Conservation (phyloP, 1,284 basidiomycete genomes). For the Marasmius tenuissimus region DNA sequence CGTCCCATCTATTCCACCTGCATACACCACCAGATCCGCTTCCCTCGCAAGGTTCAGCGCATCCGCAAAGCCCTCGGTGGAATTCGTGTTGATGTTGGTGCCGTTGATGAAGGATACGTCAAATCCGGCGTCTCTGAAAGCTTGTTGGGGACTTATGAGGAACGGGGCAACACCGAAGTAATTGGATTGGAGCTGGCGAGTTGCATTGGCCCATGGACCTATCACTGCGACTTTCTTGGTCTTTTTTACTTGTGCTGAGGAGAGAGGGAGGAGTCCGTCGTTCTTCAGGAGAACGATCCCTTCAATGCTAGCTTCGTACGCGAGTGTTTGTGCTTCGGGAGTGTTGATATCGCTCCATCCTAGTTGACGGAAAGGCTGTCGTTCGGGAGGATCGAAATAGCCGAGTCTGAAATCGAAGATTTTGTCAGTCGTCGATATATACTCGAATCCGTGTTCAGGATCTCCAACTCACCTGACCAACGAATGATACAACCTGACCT, state of each 20-base stretch:
- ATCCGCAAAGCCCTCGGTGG: constrained; percentile 49
- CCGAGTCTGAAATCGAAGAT: constrained; percentile 37
- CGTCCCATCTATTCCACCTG: constrained; percentile 55
- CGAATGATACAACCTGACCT: constrained; percentile 49
- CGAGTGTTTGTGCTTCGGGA: constrained; percentile 44
- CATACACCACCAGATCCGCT: constrained; percentile 57
- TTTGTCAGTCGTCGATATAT: too few species aligned
- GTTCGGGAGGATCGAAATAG: constrained; percentile 52
- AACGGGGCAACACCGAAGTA: constrained; percentile 55
- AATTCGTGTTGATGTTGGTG: constrained; percentile 38
- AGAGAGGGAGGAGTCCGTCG: constrained; percentile 51
- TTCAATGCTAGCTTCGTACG: constrained; percentile 50
- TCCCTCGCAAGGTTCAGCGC: constrained; percentile 65
- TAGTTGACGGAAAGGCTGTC: constrained; percentile 51
- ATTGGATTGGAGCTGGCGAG: constrained; percentile 55
- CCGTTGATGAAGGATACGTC: constrained; percentile 42
- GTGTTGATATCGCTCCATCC: constrained; percentile 45
- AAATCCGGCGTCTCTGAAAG: constrained; percentile 45
- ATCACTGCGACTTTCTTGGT: constrained; percentile 50
- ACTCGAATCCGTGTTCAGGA: background rate
- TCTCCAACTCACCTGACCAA: constrained; percentile 43
- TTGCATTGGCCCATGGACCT: constrained; percentile 57
- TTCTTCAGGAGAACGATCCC: constrained; percentile 59
- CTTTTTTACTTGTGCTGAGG: constrained; percentile 15
- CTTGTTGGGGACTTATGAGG: constrained; percentile 53